Base-by-base conservation (phyloP, 1,139 yeast species). In the Saccharomyces hybrid region DNA sequence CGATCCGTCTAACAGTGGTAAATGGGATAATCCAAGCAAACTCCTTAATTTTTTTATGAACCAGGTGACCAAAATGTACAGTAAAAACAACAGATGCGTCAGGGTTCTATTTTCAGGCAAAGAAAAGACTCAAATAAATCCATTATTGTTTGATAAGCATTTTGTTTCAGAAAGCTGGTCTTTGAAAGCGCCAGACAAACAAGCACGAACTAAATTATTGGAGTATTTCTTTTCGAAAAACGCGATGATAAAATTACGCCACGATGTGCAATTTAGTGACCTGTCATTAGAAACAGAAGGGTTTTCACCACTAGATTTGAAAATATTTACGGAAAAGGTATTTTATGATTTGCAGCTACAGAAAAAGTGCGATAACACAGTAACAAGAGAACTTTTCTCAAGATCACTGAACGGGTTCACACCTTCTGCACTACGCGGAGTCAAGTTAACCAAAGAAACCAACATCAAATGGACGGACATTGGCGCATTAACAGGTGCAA, bases 361-460 rank as follows among this genome's bases (percentile, higher is more conserved):
- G 28, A 56, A 11, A 51, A 52, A 54, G 13, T 28, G 48, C 5
- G 52, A 52, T 5, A 47, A 46, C 0, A 48, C 29, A 1, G 28
- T 46, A 0, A 56, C 67, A 4, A 53, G 65, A 0, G 59, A 61
- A 27, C 59, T 58, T 0, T 77, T 81, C 55, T 80, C 88, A 56
- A 74, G 77, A 27, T 89, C 96, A 0, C 67, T 88, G 41, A 71
- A 76, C 28, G 88, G 84, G 1, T 91, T 80, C 61, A 81, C 84
- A 0, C 97, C 99, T 0, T 82, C 95, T 0, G 83, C 88, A 53
- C 73, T 93, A 53, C 79, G 96, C 51, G 96, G 96, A 0, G 95
- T 89, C 13, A 88, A 90, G 66, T 74, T 91, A 13, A 90, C 89
- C 62, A 89, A 88, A 64, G 82, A 91, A 0, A 73, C 84, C 0